These are phyloP conservation scores for Flagelloscypha sp. DNA, from an alignment of 768 basidiomycete species.

Conservation along the genomic window DNA sequence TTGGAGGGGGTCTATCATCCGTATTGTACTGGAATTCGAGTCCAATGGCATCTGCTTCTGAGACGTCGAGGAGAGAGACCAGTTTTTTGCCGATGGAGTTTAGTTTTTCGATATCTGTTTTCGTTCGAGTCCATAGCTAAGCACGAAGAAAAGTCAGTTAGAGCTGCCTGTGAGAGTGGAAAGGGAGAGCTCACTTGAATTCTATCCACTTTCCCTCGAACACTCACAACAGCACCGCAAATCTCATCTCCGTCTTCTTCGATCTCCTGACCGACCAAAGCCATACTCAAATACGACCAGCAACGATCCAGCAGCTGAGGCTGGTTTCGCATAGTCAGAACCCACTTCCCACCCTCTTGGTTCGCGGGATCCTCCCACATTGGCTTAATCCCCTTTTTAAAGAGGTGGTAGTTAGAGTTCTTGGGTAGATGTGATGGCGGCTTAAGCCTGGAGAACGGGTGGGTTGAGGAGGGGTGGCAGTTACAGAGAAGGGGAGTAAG, in stretches of 20 bases:
- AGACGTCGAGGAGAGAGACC: conserved; percentile 74
- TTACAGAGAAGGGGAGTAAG: too few relatives aligned
- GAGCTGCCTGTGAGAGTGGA: too few relatives aligned
- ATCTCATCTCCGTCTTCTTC: conserved; percentile 66
- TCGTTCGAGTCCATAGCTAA: conserved; percentile 80
- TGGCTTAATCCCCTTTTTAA: conserved; percentile 89
- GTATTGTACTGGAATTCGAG: conserved; percentile 91
- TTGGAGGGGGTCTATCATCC: conserved; percentile 74
- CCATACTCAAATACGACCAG: conserved; percentile 89
- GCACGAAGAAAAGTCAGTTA: too few relatives aligned
- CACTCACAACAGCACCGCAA: conserved; percentile 80
- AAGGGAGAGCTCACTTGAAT: too few relatives aligned
- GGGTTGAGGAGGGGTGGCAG: too few relatives aligned
- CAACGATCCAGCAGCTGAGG: conserved; percentile 73
- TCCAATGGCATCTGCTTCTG: conserved; percentile 76
- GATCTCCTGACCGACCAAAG: conserved; percentile 71
- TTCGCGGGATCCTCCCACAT: conserved; percentile 98
- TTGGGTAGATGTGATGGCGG: conserved; percentile 82
- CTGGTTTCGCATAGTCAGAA: conserved; percentile 84
- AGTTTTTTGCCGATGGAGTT: conserved; percentile 81
- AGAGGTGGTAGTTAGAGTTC: conserved; percentile 91
- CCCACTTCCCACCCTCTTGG: conserved; percentile 91
- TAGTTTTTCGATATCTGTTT: conserved; percentile 78
- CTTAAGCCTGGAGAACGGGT: too few relatives aligned
- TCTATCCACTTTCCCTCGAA: conserved; percentile 79